phyloP scores from a whole-genome alignment of 495 filamentous ascomycete genomes.

The Penicillium herquei region DNA sequence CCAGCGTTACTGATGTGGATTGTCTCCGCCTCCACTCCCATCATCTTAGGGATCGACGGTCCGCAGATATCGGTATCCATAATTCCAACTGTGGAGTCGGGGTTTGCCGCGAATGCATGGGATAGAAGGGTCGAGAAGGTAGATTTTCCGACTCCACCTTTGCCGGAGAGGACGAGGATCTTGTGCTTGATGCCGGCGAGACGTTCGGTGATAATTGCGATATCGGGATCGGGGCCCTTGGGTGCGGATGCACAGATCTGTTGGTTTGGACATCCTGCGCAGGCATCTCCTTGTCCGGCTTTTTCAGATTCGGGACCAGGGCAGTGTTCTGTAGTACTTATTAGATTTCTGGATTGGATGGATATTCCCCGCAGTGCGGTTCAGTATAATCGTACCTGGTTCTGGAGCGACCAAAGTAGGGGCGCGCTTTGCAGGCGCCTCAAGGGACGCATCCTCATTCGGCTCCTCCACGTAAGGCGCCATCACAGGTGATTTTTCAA shows the following conservation, averaged over 20 bases:
- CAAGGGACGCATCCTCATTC: slow-evolving; percentile 57
- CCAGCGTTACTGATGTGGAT: slow-evolving; percentile 82
- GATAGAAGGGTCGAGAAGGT: slow-evolving; percentile 87
- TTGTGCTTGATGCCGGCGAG: slow-evolving; percentile 84
- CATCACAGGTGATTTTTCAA: slow-evolving; percentile 39
- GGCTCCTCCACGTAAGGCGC: slow-evolving; percentile 71
- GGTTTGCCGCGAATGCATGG: slow-evolving; percentile 79
- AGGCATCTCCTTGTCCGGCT: slow-evolving; percentile 84
- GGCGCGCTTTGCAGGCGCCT: slow-evolving; percentile 64
- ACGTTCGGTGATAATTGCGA: slow-evolving; percentile 80
- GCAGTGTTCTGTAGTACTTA: slow-evolving; percentile 67
- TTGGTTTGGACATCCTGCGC: slow-evolving; percentile 94
- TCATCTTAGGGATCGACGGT: slow-evolving; percentile 94
- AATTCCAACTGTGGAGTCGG: slow-evolving; percentile 73
- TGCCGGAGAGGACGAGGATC: slow-evolving; percentile 86
- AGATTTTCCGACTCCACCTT: slow-evolving; percentile 94
- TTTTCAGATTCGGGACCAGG: slow-evolving; percentile 86
- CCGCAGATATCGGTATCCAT: slow-evolving; percentile 98
- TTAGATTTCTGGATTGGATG: slow-evolving; percentile 2
- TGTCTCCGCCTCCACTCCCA: slow-evolving; percentile 89
- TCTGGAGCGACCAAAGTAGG: slow-evolving; percentile 89
- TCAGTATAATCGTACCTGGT: slow-evolving; percentile 53
- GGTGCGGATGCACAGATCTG: slow-evolving; percentile 89
- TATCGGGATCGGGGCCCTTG: slow-evolving; percentile 94
- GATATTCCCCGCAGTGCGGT: slow-evolving; percentile 7